Percentiles rank a stretch among this genome's conserved stretches.
phyloP scores from a whole-genome alignment of 148 eudicot species.

The Nyssa sinensis region DNA sequence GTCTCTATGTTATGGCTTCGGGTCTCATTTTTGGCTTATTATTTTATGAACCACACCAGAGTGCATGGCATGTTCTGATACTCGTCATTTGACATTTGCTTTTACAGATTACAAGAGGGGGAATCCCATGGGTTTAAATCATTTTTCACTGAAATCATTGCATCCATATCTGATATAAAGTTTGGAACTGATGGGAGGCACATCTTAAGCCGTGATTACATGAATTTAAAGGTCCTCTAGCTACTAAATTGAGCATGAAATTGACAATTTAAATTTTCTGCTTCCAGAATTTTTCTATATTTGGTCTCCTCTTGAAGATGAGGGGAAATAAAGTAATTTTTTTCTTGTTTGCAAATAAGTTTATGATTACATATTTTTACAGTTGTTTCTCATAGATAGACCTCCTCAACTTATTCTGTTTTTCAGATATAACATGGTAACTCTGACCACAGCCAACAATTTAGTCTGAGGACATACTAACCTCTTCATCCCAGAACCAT shows the following conservation, averaged over 20 bases:
- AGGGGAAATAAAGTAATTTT: not conserved
- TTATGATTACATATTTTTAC: not conserved
- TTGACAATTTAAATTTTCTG: not conserved
- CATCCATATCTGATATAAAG: conserved; percentile 68
- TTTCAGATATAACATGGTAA: not conserved
- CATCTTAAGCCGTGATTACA: conserved; percentile 75
- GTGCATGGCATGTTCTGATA: conserved; percentile 6
- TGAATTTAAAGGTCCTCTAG: conserved; percentile 63
- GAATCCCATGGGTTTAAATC: conserved; percentile 47
- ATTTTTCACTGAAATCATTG: conserved; percentile 70
- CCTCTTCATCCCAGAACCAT: not conserved
- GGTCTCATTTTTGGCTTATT: conserved; percentile 7
- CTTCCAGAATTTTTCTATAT: not conserved
- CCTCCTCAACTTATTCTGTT: too few relatives aligned
- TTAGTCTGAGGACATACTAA: not conserved
- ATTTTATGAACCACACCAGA: not conserved
- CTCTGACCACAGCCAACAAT: not conserved
- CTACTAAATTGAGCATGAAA: conserved; percentile 4
- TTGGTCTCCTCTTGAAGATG: not conserved
- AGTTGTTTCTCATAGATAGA: not conserved
- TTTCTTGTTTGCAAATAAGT: conserved; percentile 7
- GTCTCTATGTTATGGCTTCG: not conserved
- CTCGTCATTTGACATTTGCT: not conserved
- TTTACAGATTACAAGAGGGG: conserved; percentile 42
- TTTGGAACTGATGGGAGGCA: conserved; percentile 66